Evolutionary conservation across 2,329 filamentous ascomycete species (phyloP), one percentile per base, ranked within the genome.

Genomic region (Cladobotryum mycophilum): DNA sequence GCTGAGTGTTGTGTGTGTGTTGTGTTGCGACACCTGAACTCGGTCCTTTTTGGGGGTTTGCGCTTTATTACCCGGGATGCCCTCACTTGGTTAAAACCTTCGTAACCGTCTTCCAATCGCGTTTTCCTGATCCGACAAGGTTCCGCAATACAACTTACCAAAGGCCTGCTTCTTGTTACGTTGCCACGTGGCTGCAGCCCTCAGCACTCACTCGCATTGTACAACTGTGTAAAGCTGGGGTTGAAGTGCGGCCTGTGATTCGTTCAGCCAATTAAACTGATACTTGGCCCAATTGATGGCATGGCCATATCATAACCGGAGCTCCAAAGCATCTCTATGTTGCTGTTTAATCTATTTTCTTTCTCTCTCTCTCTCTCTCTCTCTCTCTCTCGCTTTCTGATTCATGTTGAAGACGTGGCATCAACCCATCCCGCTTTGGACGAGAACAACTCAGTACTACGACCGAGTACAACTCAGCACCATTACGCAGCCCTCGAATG

Each of bases 111-210:
- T 52, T 41, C 45, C 49, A 52, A 52, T 52, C 25, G 45, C 41
- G 41, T 42, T 25, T 41, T 45, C 36, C 40, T 25, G 34, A 18
- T 45, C 38, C 35, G 38, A 45, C 49, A 45, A 48, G 49, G 49
- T 52, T 38, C 40, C 47, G 41, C 41, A 38, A n/a, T 38, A 38
- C 36, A 7, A 8, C 49, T 35, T 46, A 30, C 35, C 35, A 38
- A 20, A 36, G 41, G 42, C 45, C 47, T 42, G 22, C 45, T 44
- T 48, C 47, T 15, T 44, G 49, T 47, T 48, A 52, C 45, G 45
- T 52, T 45, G 49, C 49, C 49, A 52, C 49, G 49, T 52, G 49
- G 49, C 49, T 34, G 40, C 35, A 43, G 45, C 34, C 44, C 14
- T 45, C 25, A 52, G 20, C 49, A 38, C 45, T 41, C 41, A 45